Evolutionary conservation across 345 rosid species (phyloP).

Genomic region (Litchi chinensis): DNA sequence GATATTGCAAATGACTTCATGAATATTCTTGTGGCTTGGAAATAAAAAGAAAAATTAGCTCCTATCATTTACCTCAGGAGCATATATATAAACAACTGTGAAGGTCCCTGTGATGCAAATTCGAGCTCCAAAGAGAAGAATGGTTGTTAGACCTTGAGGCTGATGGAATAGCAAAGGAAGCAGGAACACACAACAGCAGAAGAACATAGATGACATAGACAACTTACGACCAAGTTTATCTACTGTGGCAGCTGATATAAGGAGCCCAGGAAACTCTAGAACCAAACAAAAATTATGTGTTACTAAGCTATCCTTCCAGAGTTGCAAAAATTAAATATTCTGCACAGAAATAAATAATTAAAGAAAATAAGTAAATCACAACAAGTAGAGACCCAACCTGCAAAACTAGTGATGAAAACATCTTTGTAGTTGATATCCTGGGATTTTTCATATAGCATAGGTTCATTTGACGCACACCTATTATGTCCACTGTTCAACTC

Average conservation of each 20-base stretch:
- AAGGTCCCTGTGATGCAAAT: conserved; percentile 82
- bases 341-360: background rate
- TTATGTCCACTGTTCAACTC: conserved; percentile 64
- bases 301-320: conserved; percentile 5
- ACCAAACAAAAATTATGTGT: conserved; percentile 26
- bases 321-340: background rate
- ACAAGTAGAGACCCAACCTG: conserved; percentile 46
- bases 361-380: background rate
- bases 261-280: conserved; percentile 86
- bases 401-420: conserved; percentile 82
- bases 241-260: conserved; percentile 69
- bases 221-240: conserved; percentile 84
- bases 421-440: conserved; percentile 59
- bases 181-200: conserved; percentile 65
- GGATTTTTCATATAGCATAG: conserved; percentile 29
- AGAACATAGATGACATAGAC: conserved; percentile 81
- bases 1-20: background rate
- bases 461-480: conserved; percentile 37
- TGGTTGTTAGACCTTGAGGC: conserved; percentile 58
- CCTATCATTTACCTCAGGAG: conserved; percentile 69
- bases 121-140: conserved; percentile 79
- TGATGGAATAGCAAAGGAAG: conserved; percentile 78
- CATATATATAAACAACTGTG: conserved; percentile 72
- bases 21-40: background rate
- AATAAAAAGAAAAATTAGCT: conserved; percentile 1